Evolutionary conservation across 2,329 filamentous ascomycete species (phyloP).

Genomic region (Trichophyton mentagrophytes): DNA sequence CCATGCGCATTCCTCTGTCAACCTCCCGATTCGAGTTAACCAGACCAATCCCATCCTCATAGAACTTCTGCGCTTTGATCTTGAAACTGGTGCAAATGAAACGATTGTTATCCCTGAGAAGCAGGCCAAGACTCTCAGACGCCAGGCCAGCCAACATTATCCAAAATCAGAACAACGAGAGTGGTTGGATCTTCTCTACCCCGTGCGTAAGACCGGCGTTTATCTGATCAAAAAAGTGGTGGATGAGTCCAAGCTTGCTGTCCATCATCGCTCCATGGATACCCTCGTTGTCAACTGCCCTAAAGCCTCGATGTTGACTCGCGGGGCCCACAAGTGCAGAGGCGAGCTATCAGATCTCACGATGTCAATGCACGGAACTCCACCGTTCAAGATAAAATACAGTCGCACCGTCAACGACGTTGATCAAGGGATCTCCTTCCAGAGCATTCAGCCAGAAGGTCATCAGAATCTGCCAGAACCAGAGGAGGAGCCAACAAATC

Average conservation of each 20-base stretch:
- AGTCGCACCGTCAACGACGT: slow-evolving; percentile 75
- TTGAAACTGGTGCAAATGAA: slow-evolving; percentile 69
- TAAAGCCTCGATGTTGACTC: slow-evolving; percentile 57
- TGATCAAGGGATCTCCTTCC: slow-evolving; percentile 74
- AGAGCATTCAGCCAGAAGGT: slow-evolving; percentile 84
- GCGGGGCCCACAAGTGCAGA: slow-evolving; percentile 57
- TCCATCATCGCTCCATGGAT: slow-evolving; percentile 62
- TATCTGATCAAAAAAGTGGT: slow-evolving; percentile 76
- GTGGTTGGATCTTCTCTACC: slow-evolving; percentile 57
- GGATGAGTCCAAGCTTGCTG: slow-evolving; percentile 88
- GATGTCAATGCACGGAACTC: slow-evolving; percentile 73
- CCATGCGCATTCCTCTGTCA: slow-evolving; percentile 45
- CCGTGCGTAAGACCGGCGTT: slow-evolving; percentile 72
- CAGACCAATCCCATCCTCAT: slow-evolving; percentile 80
- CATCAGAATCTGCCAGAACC: slow-evolving; percentile 61
- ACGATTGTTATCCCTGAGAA: slow-evolving; percentile 60
- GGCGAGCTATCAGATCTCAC: slow-evolving; percentile 78
- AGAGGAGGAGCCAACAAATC: slow-evolving; percentile 45
- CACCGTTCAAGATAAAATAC: slow-evolving; percentile 85
- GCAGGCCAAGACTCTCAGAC: slow-evolving; percentile 63
- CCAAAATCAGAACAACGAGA: slow-evolving; percentile 38
- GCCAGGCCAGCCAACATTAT: slow-evolving; percentile 49
- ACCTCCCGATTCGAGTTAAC: slow-evolving; percentile 82
- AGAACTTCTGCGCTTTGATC: slow-evolving; percentile 74
- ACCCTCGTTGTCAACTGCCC: slow-evolving; percentile 81